Evolutionary conservation across 352 stramenopile genomes (phyloP).

Genomic region (Phytopythium kandeliae): DNA sequence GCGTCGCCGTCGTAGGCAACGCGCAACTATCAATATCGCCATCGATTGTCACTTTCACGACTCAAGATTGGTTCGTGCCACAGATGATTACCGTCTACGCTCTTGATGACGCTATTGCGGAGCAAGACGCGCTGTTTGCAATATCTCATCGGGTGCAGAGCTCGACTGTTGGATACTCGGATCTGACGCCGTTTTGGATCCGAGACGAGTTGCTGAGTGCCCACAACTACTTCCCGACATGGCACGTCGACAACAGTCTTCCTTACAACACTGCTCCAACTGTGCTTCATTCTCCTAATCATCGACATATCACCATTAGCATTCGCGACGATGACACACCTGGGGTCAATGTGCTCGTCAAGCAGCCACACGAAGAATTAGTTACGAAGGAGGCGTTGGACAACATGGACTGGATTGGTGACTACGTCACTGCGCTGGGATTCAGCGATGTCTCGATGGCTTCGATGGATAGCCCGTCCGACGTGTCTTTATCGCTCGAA

Average conservation of each 20-base stretch:
- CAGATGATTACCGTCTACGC: conserved; percentile 46
- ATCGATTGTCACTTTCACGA: conserved; percentile 56
- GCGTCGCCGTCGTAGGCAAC: conserved; percentile 46
- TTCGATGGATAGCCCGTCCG: not conserved
- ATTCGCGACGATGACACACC: conserved; percentile 46
- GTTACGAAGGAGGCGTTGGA: conserved; percentile 39
- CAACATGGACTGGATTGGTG: conserved; percentile 41
- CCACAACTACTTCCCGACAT: conserved; percentile 16
- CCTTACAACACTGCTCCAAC: conserved; percentile 61
- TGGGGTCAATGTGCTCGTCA: conserved; percentile 30
- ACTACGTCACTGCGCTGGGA: conserved; percentile 34
- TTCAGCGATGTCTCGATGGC: conserved; percentile 50
- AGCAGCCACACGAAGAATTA: conserved; percentile 28
- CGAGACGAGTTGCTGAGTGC: conserved; percentile 13
- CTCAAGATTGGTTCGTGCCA: conserved; percentile 52
- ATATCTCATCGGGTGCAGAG: conserved; percentile 59
- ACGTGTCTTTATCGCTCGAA: conserved; percentile 10
- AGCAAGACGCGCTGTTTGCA: conserved; percentile 22
- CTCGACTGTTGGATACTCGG: conserved; percentile 34
- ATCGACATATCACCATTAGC: conserved; percentile 39
- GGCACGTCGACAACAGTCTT: conserved; percentile 19
- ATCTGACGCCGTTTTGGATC: conserved; percentile 61
- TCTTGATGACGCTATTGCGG: conserved; percentile 36
- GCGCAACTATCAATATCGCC: conserved; percentile 43
- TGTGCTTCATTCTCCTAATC: conserved; percentile 38